Evolutionary conservation across 2,329 filamentous ascomycete genomes (phyloP).

Genomic region (Aspergillus sp.): DNA sequence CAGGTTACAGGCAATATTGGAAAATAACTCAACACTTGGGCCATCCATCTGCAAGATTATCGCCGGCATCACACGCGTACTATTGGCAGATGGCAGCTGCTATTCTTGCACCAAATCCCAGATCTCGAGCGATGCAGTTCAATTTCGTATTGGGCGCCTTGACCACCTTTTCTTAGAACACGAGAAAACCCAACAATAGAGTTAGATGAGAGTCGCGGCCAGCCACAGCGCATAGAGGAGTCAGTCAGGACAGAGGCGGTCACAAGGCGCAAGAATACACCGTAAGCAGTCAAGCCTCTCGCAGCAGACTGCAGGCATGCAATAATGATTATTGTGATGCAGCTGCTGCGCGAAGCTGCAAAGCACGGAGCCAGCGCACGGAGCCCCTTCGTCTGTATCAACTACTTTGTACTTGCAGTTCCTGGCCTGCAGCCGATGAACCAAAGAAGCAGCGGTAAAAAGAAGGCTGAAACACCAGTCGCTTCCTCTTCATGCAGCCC

Average conservation of each 20-base stretch:
- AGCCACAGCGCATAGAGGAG: not conserved
- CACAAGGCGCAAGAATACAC: not conserved
- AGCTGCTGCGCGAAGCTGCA: not conserved
- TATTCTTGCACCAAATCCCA: not conserved
- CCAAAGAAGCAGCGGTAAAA: not conserved
- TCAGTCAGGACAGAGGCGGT: not conserved
- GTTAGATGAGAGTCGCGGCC: not conserved
- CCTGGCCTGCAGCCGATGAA: not conserved
- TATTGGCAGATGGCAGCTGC: not conserved
- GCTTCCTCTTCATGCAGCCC: conserved; percentile 8
- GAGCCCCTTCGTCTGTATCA: not conserved
- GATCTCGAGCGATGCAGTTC: not conserved
- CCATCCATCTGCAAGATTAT: not conserved
- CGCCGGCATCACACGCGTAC: not conserved
- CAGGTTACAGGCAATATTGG: not conserved
- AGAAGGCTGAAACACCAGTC: conserved; percentile 15
- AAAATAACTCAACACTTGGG: not conserved
- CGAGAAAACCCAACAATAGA: not conserved
- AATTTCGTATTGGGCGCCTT: not conserved
- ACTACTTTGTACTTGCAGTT: not conserved
- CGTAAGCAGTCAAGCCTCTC: not conserved
- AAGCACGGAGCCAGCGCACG: conserved; percentile 1
- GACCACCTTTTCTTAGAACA: not conserved
- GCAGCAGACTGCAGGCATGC: not conserved
- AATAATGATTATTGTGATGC: not conserved